Conservation (phyloP, 1,284 basidiomycete species). For the Fomitopsis palustris region DNA sequence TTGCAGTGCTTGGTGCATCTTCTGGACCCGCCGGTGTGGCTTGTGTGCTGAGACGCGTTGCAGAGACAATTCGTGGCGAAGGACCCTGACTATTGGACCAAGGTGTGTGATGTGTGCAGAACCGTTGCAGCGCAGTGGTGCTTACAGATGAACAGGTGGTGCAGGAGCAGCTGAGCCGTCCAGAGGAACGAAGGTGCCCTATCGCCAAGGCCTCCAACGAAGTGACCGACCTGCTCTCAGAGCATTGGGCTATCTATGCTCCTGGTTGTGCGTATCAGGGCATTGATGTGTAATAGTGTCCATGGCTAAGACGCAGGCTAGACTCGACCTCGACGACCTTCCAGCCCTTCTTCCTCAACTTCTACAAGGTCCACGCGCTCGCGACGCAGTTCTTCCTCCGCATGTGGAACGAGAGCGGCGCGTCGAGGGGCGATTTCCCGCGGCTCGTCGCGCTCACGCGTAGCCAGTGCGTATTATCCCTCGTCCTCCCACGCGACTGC, state of each 20-base stretch:
- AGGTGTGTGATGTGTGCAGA: conserved; percentile 41
- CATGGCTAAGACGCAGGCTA: conserved; percentile 5
- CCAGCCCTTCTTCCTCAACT: conserved; percentile 89
- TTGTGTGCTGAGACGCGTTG: not conserved
- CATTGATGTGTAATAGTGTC: not conserved
- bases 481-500: not conserved
- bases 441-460: conserved; percentile 81
- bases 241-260: conserved; percentile 82
- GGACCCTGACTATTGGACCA: conserved; percentile 80
- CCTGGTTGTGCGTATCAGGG: conserved; percentile 66
- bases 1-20: conserved; percentile 76
- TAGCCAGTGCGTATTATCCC: conserved; percentile 81
- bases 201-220: conserved; percentile 86
- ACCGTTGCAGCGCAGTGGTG: not conserved
- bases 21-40: not conserved
- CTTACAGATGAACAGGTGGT: conserved; percentile 51
- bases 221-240: conserved; percentile 83
- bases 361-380: conserved; percentile 79
- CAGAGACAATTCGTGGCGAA: conserved; percentile 36
- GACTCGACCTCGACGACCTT: conserved; percentile 83
- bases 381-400: conserved; percentile 88
- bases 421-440: conserved; percentile 75
- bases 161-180: conserved; percentile 81
- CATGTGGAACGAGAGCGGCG: conserved; percentile 94
- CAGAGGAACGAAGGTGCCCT: conserved; percentile 78